A percentile compares a stretch with the other conserved stretches of the same genome.
Evolutionary conservation across 306 rosid genomes (phyloP).

Genomic region (Pterocarpus macrocarpus): DNA sequence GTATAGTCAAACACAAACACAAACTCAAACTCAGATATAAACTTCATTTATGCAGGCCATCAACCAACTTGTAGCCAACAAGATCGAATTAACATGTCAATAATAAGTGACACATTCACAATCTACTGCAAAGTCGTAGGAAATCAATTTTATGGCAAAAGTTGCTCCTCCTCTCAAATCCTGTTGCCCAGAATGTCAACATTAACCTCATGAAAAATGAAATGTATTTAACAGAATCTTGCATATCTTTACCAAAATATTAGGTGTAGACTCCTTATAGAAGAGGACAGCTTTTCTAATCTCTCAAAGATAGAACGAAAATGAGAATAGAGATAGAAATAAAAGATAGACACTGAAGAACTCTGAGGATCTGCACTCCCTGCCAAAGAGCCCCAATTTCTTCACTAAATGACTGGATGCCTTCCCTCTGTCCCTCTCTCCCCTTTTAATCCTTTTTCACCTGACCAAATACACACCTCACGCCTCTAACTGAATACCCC

Average conservation of each 20-base stretch:
- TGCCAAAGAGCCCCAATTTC: too few species aligned
- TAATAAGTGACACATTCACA: constrained; percentile 18
- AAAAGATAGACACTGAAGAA: not conserved
- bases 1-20: constrained; percentile 21
- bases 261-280: not conserved
- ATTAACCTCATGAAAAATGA: not conserved
- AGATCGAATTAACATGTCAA: constrained; percentile 4
- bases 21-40: constrained; percentile 27
- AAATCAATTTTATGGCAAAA: constrained; percentile 7
- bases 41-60: constrained; percentile 22
- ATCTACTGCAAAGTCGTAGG: constrained; percentile 4
- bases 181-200: not conserved
- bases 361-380: too few species aligned
- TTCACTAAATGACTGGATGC: too few species aligned
- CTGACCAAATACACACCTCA: too few species aligned
- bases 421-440: too few species aligned
- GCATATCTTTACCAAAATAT: not conserved
- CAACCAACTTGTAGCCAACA: constrained; percentile 23
- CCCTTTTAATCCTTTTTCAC: too few species aligned
- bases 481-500: too few species aligned
- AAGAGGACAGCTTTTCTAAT: not conserved
- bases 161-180: not conserved
- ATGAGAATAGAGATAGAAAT: not conserved
- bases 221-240: not conserved
- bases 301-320: not conserved